Evolutionary conservation across 164 flowering plant species (phyloP), one percentile per base, ranked within the genome.

Genomic region (Annona squamosa): DNA sequence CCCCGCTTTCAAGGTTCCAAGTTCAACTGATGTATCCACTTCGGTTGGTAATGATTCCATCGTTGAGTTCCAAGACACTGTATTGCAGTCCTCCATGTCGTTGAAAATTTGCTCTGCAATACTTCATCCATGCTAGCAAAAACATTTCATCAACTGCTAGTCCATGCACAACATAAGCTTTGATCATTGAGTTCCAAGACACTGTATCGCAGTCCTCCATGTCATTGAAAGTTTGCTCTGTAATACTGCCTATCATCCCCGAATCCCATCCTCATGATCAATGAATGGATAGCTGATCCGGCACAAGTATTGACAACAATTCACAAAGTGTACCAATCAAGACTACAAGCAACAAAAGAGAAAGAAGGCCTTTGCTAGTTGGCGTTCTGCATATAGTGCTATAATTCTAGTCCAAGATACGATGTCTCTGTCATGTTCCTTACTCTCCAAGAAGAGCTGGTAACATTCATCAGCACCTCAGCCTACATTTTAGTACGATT

Each of bases 181-280:
- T 92, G 66, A 91, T 79, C 78, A 91, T 85, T n/a, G 97, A 84
- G 70, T 91, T 91, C 94, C 97, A 93, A 72, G 98, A 87, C 10
- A 91, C 82, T 5, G 74, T 68, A 72, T 91, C 91, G 47, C 76
- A 86, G 26, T 9, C 66, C 16, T 3, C 70, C 85, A 87, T 85
- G n/a, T 71, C 75, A 37, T 76, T 72, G 77, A 92, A 91, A 56
- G 84, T 88, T 75, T 82, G 78, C 72, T 76, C 76, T 4, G 94
- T 84, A 61, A 92, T 77, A 12, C 83, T 86, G 52, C 96, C 91
- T 70, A 66, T 87, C 88, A 57, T 77, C 81, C 43, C 77, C 81
- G 69, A 86, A 80, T 44, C 95, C 92, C 48, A 65, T 43, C 77
- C 77, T 87, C 44, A 88, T 70, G 13, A 88, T 77, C 71, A 76